Conservation (phyloP, 176 grass and related monocot species). For the Triticum dicoccoides region DNA sequence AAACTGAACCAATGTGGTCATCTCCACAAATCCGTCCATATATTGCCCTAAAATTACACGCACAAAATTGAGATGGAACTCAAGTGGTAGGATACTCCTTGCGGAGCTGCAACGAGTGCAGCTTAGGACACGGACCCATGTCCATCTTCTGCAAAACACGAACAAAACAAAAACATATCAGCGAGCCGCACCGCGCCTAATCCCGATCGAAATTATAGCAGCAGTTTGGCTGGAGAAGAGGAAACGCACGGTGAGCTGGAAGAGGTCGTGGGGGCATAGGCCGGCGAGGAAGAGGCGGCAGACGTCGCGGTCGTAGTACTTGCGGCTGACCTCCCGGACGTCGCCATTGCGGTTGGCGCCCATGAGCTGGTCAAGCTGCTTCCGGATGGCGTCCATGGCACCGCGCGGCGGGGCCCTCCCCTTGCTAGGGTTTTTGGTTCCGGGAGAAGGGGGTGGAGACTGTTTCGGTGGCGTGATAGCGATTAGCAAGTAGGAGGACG, state of each 20-base stretch:
- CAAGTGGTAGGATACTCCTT: constrained; percentile 79
- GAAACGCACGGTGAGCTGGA: constrained; percentile 81
- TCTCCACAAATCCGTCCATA: background rate
- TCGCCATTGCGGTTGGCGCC: constrained; percentile 93
- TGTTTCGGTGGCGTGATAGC: background rate
- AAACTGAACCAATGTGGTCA: background rate
- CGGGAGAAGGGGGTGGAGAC: no score
- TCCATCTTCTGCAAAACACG: constrained; percentile 86
- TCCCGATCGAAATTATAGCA: background rate
- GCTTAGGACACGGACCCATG: constrained; percentile 85
- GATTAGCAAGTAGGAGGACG: background rate
- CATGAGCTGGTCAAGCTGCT: constrained; percentile 98
- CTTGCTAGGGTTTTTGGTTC: constrained; percentile 26
- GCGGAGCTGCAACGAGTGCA: constrained; percentile 81
- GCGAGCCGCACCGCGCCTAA: background rate
- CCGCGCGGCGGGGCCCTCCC: background rate
- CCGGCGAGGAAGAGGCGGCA: constrained; percentile 88
- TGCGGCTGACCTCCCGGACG: constrained; percentile 77
- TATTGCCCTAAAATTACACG: background rate
- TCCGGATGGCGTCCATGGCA: constrained; percentile 78
- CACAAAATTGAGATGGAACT: background rate
- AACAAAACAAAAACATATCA: background rate
- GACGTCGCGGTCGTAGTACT: constrained; percentile 89
- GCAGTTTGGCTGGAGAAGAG: background rate
- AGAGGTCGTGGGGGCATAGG: constrained; percentile 95